Evolutionary conservation across 2,329 filamentous ascomycete genomes (phyloP).

Genomic region (Colletotrichum sp.): DNA sequence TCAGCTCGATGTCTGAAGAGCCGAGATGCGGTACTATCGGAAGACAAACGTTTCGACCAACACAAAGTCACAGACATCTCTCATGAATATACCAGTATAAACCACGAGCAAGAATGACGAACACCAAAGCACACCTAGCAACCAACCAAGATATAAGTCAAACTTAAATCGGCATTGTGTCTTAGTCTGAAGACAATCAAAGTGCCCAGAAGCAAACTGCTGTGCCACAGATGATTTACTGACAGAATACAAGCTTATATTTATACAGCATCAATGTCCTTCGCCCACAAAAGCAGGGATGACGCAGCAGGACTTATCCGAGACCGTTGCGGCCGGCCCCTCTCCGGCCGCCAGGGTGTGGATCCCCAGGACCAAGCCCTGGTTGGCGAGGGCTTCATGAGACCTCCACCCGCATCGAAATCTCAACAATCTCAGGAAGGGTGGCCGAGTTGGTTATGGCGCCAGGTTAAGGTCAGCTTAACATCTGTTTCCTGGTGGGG

Average conservation of each 20-base stretch:
- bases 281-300: not conserved
- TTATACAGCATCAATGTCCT: not conserved
- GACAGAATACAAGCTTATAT: not conserved
- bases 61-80: not conserved
- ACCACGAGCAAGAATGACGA: not conserved
- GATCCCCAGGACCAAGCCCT: not conserved
- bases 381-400: not conserved
- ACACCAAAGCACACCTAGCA: not conserved
- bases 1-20: not conserved
- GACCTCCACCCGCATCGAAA: not conserved
- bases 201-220: not conserved
- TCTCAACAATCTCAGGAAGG: not conserved
- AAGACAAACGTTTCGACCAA: not conserved
- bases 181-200: not conserved
- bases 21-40: not conserved
- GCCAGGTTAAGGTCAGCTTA: slow-evolving; percentile 23
- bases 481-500: slow-evolving; percentile 24
- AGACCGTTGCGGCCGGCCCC: not conserved
- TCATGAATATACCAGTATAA: not conserved
- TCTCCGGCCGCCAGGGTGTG: not conserved
- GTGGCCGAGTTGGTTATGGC: slow-evolving; percentile 24
- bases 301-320: not conserved
- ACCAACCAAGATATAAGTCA: not conserved
- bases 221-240: too few relatives aligned
- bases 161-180: not conserved